Percentiles rank a stretch among this genome's conserved stretches.
phyloP scores from a whole-genome alignment of 306 rosid genomes.

The Cucumis melo region DNA sequence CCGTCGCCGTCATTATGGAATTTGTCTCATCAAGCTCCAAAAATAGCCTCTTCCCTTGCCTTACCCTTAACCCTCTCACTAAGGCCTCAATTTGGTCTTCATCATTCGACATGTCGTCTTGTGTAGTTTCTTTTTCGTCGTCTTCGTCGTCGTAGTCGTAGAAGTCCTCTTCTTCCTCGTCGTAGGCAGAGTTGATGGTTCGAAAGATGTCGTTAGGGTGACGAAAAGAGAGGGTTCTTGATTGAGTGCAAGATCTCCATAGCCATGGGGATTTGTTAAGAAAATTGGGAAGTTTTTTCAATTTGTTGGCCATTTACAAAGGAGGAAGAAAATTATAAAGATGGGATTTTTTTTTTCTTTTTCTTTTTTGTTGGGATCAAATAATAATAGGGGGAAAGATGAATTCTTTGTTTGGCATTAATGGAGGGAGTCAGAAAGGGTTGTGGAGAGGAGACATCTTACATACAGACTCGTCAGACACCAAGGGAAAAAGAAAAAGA shows the following conservation, averaged over 20 bases:
- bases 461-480: neutral
- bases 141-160: neutral
- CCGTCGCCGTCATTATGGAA: neutral
- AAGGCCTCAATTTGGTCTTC: conserved; percentile 3
- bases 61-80: conserved; percentile 25
- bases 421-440: conserved; percentile 28
- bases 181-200: conserved; percentile 36
- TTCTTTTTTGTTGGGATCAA: neutral
- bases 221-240: conserved; percentile 68
- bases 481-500: too few species aligned
- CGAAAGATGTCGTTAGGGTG: conserved; percentile 16
- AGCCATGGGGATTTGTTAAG: conserved; percentile 28
- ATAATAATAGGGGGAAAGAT: neutral
- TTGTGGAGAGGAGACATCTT: conserved; percentile 5
- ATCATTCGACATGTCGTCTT: neutral
- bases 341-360: neutral
- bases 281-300: neutral
- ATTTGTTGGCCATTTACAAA: neutral
- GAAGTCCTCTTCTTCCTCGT: neutral
- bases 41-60: conserved; percentile 2
- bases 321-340: neutral
- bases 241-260: conserved; percentile 60
- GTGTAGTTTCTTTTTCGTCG: conserved; percentile 11
- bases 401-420: conserved; percentile 28
- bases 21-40: neutral